These are phyloP conservation scores for Solanum aculeatissimum DNA, from an alignment of 305 asterid species.

Conservation along the genomic window DNA sequence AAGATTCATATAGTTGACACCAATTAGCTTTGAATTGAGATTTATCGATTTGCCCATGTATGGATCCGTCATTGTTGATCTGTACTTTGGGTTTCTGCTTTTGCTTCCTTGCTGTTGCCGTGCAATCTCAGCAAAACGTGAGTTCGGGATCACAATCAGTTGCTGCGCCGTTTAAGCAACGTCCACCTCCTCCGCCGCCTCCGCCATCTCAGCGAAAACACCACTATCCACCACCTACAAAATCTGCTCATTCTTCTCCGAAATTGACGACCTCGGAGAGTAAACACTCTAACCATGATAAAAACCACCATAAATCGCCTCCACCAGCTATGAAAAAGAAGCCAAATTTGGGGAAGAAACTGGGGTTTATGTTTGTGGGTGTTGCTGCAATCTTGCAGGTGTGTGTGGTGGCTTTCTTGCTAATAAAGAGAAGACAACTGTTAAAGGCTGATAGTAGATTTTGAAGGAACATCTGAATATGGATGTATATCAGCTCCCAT, in stretches of 20 bases:
- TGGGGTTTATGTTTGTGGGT: constrained; percentile 57
- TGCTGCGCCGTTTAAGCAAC: background rate
- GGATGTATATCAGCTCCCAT: background rate
- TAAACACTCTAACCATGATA: background rate
- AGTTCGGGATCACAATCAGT: background rate
- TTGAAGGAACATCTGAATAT: background rate
- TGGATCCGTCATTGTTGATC: constrained; percentile 13
- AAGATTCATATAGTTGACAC: background rate
- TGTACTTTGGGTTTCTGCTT: constrained; percentile 1
- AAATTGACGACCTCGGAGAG: background rate
- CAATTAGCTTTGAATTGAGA: background rate
- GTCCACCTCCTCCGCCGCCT: background rate
- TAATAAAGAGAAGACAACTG: constrained; percentile 47
- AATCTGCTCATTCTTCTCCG: background rate
- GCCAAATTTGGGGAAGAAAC: constrained; percentile 44
- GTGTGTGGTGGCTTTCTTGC: constrained; percentile 45
- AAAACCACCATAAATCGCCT: background rate
- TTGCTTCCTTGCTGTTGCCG: constrained; percentile 3
- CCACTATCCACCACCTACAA: constrained; percentile 15
- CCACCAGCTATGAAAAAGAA: constrained; percentile 7
- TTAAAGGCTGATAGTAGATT: constrained; percentile 20
- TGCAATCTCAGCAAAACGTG: constrained; percentile 5
- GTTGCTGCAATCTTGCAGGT: constrained; percentile 48
- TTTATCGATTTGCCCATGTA: background rate
- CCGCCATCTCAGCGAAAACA: constrained; percentile 15